A percentile compares a stretch with the other conserved stretches of the same genome.
phyloP scores from a whole-genome alignment of 108 stramenopile species.

The Skeletonema tropicum region DNA sequence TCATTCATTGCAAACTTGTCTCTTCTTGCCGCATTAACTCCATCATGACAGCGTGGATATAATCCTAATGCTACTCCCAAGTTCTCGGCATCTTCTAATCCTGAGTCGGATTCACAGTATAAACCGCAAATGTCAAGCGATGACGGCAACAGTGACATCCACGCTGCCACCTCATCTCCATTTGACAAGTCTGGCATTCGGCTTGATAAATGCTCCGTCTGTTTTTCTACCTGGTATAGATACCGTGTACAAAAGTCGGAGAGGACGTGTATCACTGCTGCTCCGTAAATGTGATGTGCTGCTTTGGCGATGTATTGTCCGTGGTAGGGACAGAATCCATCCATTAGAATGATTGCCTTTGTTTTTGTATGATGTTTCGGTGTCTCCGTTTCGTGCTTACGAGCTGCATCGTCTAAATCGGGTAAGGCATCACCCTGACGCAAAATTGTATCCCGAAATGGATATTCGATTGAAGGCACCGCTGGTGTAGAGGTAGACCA shows the following conservation, averaged over 20 bases:
- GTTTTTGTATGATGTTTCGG: neutral
- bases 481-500: constrained; percentile 36
- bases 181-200: constrained; percentile 52
- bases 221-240: constrained; percentile 54
- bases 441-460: constrained; percentile 16
- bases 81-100: constrained; percentile 78
- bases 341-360: constrained; percentile 71
- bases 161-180: constrained; percentile 47
- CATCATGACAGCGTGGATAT: constrained; percentile 60
- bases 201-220: constrained; percentile 46
- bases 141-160: constrained; percentile 42
- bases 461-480: constrained; percentile 42
- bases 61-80: constrained; percentile 60
- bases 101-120: constrained; percentile 81
- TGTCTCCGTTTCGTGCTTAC: neutral
- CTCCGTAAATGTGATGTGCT: constrained; percentile 62
- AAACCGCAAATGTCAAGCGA: constrained; percentile 62
- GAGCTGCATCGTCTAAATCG: constrained; percentile 8
- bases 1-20: constrained; percentile 84
- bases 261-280: constrained; percentile 61
- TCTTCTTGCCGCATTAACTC: constrained; percentile 64
- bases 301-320: constrained; percentile 64
- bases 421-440: constrained; percentile 9
- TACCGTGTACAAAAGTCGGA: constrained; percentile 68
- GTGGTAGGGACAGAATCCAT: constrained; percentile 80